These are phyloP conservation scores for Carex littledalei DNA, from an alignment of 176 grass and related monocot genomes.

Conservation along the genomic window DNA sequence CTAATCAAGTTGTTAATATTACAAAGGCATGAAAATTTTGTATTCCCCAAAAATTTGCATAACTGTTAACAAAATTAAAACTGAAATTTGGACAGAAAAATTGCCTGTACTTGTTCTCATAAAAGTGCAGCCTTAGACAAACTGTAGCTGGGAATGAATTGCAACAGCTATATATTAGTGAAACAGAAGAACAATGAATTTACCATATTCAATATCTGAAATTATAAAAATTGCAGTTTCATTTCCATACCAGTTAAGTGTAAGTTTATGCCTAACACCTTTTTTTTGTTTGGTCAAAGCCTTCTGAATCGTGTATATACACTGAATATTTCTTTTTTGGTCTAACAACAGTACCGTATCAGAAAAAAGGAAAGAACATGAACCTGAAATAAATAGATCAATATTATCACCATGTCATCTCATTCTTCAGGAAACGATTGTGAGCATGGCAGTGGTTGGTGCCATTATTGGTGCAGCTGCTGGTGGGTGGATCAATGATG, in stretches of 20 bases:
- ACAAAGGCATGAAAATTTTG: not conserved
- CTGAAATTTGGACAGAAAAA: not conserved
- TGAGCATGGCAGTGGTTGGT: slow-evolving; percentile 91
- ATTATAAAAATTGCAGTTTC: too few species aligned
- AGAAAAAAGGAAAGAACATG: not conserved
- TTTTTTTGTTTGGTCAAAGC: not conserved
- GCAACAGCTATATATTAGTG: too few species aligned
- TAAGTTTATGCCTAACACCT: too few species aligned
- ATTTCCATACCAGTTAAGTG: too few species aligned
- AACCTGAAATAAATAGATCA: not conserved
- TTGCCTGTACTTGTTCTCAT: not conserved
- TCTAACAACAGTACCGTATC: not conserved
- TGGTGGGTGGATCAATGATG: slow-evolving; percentile 91
- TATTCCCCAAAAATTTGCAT: not conserved
- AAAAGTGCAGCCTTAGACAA: not conserved
- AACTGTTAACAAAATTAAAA: not conserved
- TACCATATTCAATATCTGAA: too few species aligned
- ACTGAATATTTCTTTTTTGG: not conserved
- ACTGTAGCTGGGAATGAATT: too few species aligned
- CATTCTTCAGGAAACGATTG: slow-evolving; percentile 79
- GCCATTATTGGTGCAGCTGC: slow-evolving; percentile 74
- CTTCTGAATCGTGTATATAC: not conserved
- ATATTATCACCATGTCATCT: not conserved
- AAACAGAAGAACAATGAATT: too few species aligned
- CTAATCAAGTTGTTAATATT: not conserved